Evolutionary conservation across 2,329 filamentous ascomycete genomes (phyloP), one percentile per base, ranked within the genome.

Genomic region (Ophiocordyceps unilateralis): DNA sequence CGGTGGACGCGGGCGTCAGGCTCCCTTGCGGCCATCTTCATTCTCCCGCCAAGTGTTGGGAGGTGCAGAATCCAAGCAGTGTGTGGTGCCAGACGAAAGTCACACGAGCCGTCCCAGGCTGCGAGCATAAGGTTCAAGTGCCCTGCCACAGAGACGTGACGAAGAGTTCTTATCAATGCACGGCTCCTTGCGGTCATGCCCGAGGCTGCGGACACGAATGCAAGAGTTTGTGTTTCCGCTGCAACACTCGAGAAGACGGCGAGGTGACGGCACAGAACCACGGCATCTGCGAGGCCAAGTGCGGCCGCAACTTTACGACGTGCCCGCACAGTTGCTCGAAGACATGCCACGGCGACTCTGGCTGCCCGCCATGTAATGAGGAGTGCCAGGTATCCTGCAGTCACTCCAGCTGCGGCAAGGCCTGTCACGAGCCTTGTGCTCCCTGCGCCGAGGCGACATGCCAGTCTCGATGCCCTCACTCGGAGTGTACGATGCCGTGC

Each of bases 131-230:
- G 0, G 59, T 78, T 0, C 50, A 43, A 0, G 60, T 77, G 1
- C 48, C 54, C 6, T 85, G 81, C 50, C 50, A 58, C 17, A 39
- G 56, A 3, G 61, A 79, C 41, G 65, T 78, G 8, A 46, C 50
- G 0, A 39, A 46, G 0, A 22, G 52, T 0, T 21, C 40, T 0
- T 80, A 69, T 51, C 46, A 37, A 1, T 86, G 81, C 51, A 43
- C 40, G 0, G 57, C 55, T 1, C 41, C 47, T 1, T 85, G 81
- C 48, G 59, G 55, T 1, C 47, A 49, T 0, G 37, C 52, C 0
- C 60, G 76, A 1, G 23, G 55, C 0, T 85, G 81, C 49, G 76
- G 80, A 0, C 79, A 83, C 51, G 44, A 44, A 1, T 83, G 78
- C 54, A 60, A 50, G 5, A 60, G 58, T 2, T 34, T 28, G 8